Conservation (phyloP, 2,329 filamentous ascomycete species). For the Pseudocercospora fuligena region DNA sequence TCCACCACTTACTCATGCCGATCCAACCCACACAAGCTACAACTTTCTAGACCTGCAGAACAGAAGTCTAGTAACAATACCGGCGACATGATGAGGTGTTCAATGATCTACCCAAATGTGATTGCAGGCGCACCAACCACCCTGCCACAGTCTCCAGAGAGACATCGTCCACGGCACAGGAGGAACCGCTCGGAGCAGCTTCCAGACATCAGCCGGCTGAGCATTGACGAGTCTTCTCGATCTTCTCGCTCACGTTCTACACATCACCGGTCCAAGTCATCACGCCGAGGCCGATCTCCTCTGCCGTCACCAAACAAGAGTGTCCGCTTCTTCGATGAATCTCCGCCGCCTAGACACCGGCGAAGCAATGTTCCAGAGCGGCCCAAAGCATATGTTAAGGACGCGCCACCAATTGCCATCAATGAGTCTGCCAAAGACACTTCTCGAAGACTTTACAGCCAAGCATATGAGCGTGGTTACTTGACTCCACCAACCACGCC, state of each 20-base stretch:
- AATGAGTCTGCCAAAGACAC: constrained; percentile 29
- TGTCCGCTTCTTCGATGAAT: constrained; percentile 28
- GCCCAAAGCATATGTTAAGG: constrained; percentile 26
- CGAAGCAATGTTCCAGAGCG: constrained; percentile 14
- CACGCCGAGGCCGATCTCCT: constrained; percentile 7
- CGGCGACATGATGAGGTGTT: constrained; percentile 18
- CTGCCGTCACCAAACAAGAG: constrained; percentile 21
- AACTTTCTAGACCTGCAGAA: constrained; percentile 5
- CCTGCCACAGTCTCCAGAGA: background rate
- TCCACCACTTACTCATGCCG: constrained; percentile 12
- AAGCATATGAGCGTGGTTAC: constrained; percentile 5
- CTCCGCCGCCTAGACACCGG: constrained; percentile 16
- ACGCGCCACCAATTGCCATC: constrained; percentile 28
- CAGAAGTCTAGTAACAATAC: constrained; percentile 7
- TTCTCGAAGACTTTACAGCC: constrained; percentile 22
- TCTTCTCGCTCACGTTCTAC: constrained; percentile 17
- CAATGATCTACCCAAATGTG: constrained; percentile 20
- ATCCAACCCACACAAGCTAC: background rate
- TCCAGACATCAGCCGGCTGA: constrained; percentile 18
- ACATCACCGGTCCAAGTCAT: constrained; percentile 7
- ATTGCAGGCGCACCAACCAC: background rate
- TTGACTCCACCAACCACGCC: background rate
- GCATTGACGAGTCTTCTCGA: constrained; percentile 12
- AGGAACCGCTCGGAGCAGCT: constrained; percentile 13
- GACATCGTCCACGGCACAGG: constrained; percentile 4